Base-by-base conservation (phyloP, 306 rosid species). In the Cajanus cajan region DNA sequence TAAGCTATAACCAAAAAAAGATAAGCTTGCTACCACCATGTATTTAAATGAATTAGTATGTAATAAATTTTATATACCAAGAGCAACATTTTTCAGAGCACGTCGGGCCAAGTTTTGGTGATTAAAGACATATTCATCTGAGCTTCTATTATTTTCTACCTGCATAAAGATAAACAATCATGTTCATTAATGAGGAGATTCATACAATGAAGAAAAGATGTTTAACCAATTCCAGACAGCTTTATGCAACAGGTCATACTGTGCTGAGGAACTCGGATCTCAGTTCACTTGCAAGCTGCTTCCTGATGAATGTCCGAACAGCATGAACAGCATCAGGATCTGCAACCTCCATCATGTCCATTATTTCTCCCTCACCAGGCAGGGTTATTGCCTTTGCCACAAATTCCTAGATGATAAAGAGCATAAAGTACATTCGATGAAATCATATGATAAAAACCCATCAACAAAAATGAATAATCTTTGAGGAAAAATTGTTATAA, bases 361-460 rank as follows among this genome's bases (percentile, higher is more conserved):
- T 96, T 90, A 96, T 90, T 83, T 96, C 99, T 67, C 97, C 98
- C 82, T 86, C 99, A 7, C 99, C 97, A 9, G 99, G 99, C n/a
- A 96, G 88, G 59, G 98, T 91, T 68, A 93, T 83, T n/a, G 98
- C 97, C 86, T 88, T 96, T 2, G 99, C 96, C 68, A 96, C 85
- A 79, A 96, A 96, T 83, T 96, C 99, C 99, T 96, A 76, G 37
- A 79, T 36, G 41, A 78, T 12, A 70, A 39, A 83, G 65, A 69
- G 75, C 37, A 62, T n/a, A 50, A 3, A 70, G 44, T 40, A 58
- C 58, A 57, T 75, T 76, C 57, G 69, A 54, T 67, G 59, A 36
- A 74, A 63, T 79, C 40, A 65, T 37, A 68, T 54, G 44, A 70
- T 39, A 63, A 52, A n/a, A 74, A 31, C 28, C 8, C 44, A 37